These are phyloP conservation scores for Penicillium nucicola DNA, from an alignment of 495 filamentous ascomycete species.

Conservation along the genomic window DNA sequence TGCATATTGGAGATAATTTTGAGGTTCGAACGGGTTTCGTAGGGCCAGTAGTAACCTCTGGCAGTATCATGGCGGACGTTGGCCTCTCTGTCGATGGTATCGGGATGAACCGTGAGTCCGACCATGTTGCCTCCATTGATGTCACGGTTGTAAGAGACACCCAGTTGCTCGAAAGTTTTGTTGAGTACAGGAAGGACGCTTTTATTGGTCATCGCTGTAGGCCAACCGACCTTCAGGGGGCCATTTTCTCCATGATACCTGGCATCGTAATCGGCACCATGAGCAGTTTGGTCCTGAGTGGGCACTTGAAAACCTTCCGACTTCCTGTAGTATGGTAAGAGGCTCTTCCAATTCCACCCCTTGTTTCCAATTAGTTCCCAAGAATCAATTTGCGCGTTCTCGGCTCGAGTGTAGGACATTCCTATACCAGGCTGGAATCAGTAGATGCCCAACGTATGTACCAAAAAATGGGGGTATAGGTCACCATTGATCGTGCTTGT, in stretches of 20 bases:
- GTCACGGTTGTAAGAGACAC: not conserved
- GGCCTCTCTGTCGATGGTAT: too few relatives aligned
- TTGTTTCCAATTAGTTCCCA: conserved; percentile 46
- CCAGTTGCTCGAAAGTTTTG: conserved; percentile 3
- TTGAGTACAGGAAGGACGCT: conserved; percentile 7
- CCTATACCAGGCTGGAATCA: not conserved
- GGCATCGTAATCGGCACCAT: not conserved
- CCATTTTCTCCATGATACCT: not conserved
- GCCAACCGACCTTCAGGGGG: not conserved
- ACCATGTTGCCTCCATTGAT: not conserved
- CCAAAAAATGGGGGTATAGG: too few relatives aligned
- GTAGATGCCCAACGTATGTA: conserved; percentile 1
- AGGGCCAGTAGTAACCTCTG: too few relatives aligned
- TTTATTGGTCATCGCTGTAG: conserved; percentile 8
- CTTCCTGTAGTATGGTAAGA: conserved; percentile 41
- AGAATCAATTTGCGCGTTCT: conserved; percentile 31
- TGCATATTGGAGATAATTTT: too few relatives aligned
- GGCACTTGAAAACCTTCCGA: conserved; percentile 12
- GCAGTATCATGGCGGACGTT: too few relatives aligned
- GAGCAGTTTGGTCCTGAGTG: conserved; percentile 2
- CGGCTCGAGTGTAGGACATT: conserved; percentile 35
- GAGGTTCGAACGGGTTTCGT: too few relatives aligned
- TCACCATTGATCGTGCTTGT: conserved; percentile 14
- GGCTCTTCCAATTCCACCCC: conserved; percentile 41
- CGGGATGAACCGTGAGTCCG: not conserved